phyloP scores from a whole-genome alignment of 1,284 basidiomycete genomes.

The Ganoderma resinaceum region DNA sequence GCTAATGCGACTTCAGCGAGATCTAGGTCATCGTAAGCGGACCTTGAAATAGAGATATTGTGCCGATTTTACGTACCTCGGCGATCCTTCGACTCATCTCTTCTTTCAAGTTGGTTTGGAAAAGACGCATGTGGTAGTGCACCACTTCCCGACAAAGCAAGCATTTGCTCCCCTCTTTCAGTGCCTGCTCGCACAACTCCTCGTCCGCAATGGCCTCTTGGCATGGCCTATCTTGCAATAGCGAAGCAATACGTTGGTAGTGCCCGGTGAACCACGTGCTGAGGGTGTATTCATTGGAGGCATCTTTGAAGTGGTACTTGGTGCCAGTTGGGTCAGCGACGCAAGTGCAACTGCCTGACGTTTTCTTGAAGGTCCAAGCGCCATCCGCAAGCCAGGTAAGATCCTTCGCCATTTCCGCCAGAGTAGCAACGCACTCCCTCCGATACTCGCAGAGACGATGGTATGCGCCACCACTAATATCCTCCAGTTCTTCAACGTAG shows the following conservation, averaged over 20 bases:
- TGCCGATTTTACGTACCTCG: background rate
- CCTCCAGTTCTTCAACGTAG: slow-evolving; percentile 25
- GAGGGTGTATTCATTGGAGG: background rate
- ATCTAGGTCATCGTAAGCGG: background rate
- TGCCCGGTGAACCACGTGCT: background rate
- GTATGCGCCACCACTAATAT: slow-evolving; percentile 20
- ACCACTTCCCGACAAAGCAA: background rate
- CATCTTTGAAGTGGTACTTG: background rate
- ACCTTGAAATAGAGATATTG: background rate
- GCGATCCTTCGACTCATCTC: background rate
- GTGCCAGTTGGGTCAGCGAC: background rate
- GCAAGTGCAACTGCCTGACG: background rate
- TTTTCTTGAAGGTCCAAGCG: slow-evolving; percentile 1
- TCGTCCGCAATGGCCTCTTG: background rate
- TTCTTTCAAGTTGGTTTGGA: background rate
- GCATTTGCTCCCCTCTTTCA: background rate
- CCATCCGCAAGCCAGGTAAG: slow-evolving; percentile 5
- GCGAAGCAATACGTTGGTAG: background rate
- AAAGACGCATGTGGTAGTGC: background rate
- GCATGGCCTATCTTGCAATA: background rate
- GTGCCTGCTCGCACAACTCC: background rate
- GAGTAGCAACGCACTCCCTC: slow-evolving; percentile 3
- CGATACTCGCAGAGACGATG: slow-evolving; percentile 19
- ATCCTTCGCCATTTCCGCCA: slow-evolving; percentile 12
- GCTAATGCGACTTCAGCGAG: background rate